Percentiles rank a stretch among this genome's conserved stretches.
These are phyloP conservation scores for Hypoxylon sp. DNA, from an alignment of 2,329 filamentous ascomycete species.

Conservation along the genomic window DNA sequence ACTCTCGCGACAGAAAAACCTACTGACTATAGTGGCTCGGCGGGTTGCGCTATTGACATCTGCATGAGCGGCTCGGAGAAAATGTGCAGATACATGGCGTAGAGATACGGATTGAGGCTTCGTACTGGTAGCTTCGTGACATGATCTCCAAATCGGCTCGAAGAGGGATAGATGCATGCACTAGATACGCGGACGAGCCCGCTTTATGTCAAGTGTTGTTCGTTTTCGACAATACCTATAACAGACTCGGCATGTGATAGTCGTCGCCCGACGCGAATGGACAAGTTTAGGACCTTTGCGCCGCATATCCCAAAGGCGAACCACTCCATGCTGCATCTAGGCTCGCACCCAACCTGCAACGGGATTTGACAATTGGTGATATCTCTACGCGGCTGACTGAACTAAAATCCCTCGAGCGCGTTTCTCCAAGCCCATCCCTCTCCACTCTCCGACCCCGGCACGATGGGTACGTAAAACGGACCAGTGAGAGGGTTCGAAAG, in stretches of 20 bases:
- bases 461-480: slow-evolving; percentile 20
- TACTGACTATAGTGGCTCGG: slow-evolving; percentile 4
- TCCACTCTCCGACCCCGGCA: slow-evolving; percentile 14
- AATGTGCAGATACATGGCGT: background rate
- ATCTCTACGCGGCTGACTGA: slow-evolving; percentile 4
- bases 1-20: slow-evolving; percentile 7
- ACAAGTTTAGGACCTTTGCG: slow-evolving; percentile 9
- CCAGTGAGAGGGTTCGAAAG: slow-evolving; percentile 28
- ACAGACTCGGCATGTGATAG: slow-evolving; percentile 34
- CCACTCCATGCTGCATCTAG: slow-evolving; percentile 21
- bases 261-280: slow-evolving; percentile 18
- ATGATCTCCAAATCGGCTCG: slow-evolving; percentile 5
- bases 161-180: slow-evolving; percentile 7
- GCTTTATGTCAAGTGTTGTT: slow-evolving; percentile 5
- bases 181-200: slow-evolving; percentile 26
- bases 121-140: slow-evolving; percentile 8
- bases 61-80: slow-evolving; percentile 4
- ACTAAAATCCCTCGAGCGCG: slow-evolving; percentile 17
- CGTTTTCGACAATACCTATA: slow-evolving; percentile 7
- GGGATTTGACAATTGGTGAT: slow-evolving; percentile 22
- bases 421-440: slow-evolving; percentile 6
- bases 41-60: slow-evolving; percentile 12
- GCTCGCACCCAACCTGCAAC: slow-evolving; percentile 24
- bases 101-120: background rate
- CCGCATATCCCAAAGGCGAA: slow-evolving; percentile 7